These are phyloP conservation scores for Xylaria sp. DNA, from an alignment of 2,329 filamentous ascomycete species.

Conservation along the genomic window DNA sequence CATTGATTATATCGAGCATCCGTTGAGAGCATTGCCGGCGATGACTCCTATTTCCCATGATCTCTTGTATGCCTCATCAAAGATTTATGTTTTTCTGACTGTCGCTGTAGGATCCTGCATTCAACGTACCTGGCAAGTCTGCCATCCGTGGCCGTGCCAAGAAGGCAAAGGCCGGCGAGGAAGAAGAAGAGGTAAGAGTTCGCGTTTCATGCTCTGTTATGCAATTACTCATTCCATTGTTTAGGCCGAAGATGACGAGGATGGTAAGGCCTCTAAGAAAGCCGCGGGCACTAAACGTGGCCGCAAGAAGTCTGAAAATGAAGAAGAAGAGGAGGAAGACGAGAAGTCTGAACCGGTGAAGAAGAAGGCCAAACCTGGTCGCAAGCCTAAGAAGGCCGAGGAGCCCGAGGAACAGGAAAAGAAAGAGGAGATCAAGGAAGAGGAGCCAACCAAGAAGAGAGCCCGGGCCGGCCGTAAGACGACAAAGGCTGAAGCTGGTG, in stretches of 20 bases:
- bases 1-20: background rate
- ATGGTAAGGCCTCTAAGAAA: slow-evolving; percentile 29
- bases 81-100: slow-evolving; percentile 6
- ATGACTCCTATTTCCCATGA: background rate
- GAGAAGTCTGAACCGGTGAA: slow-evolving; percentile 31
- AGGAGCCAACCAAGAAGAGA: slow-evolving; percentile 7
- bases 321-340: background rate
- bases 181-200: slow-evolving; percentile 31
- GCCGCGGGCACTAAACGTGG: slow-evolving; percentile 34
- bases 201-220: slow-evolving; percentile 9
- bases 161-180: slow-evolving; percentile 34
- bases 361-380: slow-evolving; percentile 35
- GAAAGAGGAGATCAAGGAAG: background rate
- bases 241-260: slow-evolving; percentile 22
- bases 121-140: slow-evolving; percentile 62
- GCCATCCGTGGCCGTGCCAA: slow-evolving; percentile 52
- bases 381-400: slow-evolving; percentile 14
- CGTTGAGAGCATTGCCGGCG: background rate
- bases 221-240: slow-evolving; percentile 8
- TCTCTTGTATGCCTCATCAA: background rate
- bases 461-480: background rate
- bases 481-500: slow-evolving; percentile 30
- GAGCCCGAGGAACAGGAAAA: background rate
- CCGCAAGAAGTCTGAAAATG: slow-evolving; percentile 31
- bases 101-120: slow-evolving; percentile 59